Conservation (phyloP, 192 early-diverging fungal genomes). For the Coemansia sp. region DNA sequence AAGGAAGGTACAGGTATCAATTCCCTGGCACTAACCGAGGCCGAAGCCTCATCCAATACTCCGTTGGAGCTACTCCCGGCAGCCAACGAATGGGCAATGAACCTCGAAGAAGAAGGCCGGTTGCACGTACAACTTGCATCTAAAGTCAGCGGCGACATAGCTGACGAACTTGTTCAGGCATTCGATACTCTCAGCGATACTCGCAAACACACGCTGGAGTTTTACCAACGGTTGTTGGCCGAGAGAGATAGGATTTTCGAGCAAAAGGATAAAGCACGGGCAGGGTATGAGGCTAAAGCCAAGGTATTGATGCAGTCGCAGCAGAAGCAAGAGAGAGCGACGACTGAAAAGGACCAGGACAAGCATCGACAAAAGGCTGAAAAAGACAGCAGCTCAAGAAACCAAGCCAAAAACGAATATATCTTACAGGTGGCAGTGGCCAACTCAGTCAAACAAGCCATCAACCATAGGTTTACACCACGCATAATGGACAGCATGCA, state of each 20-base stretch:
- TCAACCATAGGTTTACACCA: constrained; percentile 3
- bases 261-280: constrained; percentile 38
- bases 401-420: constrained; percentile 22
- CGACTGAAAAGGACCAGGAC: constrained; percentile 51
- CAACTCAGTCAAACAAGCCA: not conserved
- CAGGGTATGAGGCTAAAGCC: constrained; percentile 30
- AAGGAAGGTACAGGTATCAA: constrained; percentile 21
- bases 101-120: constrained; percentile 46
- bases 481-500: constrained; percentile 7
- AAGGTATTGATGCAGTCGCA: constrained; percentile 34
- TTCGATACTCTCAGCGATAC: constrained; percentile 24
- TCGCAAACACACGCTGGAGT: constrained; percentile 31
- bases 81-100: constrained; percentile 40
- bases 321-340: constrained; percentile 45
- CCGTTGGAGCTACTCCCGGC: constrained; percentile 44
- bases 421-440: constrained; percentile 4
- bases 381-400: constrained; percentile 27
- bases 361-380: constrained; percentile 33
- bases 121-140: constrained; percentile 44
- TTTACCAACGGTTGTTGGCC: constrained; percentile 39
- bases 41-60: constrained; percentile 18
- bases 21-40: constrained; percentile 39
- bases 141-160: constrained; percentile 34
- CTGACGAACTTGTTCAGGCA: constrained; percentile 28
- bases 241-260: constrained; percentile 43